These are phyloP conservation scores for Blastobotrys serpentis DNA, from an alignment of 1,139 yeast species.

Conservation along the genomic window DNA sequence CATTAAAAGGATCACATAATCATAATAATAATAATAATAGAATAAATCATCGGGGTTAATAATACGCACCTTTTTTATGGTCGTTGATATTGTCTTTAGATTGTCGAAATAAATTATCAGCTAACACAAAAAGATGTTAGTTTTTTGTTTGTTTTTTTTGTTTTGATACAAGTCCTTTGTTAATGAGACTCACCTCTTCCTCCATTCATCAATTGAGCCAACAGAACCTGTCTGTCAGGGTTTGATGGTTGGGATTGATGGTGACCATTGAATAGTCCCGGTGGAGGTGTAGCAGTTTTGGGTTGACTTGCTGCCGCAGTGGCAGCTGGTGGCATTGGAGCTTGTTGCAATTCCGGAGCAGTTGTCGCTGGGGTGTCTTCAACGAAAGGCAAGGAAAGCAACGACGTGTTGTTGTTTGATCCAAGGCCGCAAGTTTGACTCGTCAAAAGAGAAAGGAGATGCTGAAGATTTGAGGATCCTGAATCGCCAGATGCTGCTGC, in stretches of 20 bases:
- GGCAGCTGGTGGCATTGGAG: slow-evolving; percentile 12
- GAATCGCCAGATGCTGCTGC: slow-evolving; percentile 25
- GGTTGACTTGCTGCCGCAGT: slow-evolving; percentile 3
- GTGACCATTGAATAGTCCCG: slow-evolving; percentile 29
- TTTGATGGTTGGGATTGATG: slow-evolving; percentile 25
- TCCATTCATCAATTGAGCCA: slow-evolving; percentile 41
- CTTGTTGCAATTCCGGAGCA: slow-evolving; percentile 13
- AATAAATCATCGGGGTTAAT: slow-evolving; percentile 7
- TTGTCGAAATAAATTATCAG: slow-evolving; percentile 10
- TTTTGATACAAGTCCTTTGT: slow-evolving; percentile 6
- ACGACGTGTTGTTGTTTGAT: slow-evolving; percentile 13
- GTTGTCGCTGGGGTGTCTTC: slow-evolving; percentile 12
- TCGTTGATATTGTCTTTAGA: slow-evolving; percentile 2
- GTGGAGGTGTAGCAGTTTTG: slow-evolving; percentile 30
- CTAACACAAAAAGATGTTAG: slow-evolving; percentile 2
- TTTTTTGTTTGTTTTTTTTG: background rate
- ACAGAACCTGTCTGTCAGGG: slow-evolving; percentile 39
- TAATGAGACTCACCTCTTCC: slow-evolving; percentile 28
- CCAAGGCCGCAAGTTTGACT: slow-evolving; percentile 23
- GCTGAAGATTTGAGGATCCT: slow-evolving; percentile 10
- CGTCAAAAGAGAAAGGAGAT: slow-evolving; percentile 9
- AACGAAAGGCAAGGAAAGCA: slow-evolving; percentile 16
- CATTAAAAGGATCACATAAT: too few species aligned
- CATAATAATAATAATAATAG: too few species aligned
- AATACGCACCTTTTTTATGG: slow-evolving; percentile 20